Conservation (phyloP, 2,329 filamentous ascomycete genomes). For the Lecanicillium sp. region DNA sequence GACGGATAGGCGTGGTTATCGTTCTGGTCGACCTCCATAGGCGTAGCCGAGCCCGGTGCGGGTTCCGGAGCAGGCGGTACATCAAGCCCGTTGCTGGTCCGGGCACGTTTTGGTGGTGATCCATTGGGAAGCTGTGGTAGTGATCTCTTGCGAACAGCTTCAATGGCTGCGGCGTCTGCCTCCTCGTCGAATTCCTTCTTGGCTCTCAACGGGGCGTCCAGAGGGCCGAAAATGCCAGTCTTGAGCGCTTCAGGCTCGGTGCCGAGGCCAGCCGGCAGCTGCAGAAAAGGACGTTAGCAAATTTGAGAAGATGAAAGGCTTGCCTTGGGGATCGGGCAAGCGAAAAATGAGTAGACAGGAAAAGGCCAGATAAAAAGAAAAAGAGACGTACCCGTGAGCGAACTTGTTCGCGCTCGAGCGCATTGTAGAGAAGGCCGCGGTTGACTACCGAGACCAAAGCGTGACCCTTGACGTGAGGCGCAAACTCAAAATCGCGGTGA, state of each 20-base stretch:
- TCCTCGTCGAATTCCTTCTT: conserved; percentile 31
- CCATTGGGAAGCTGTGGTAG: conserved; percentile 42
- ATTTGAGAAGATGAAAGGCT: neutral
- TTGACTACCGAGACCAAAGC: conserved; percentile 56
- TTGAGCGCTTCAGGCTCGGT: conserved; percentile 37
- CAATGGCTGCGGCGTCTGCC: conserved; percentile 27
- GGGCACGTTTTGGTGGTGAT: conserved; percentile 49
- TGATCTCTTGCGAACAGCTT: conserved; percentile 41
- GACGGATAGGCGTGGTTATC: conserved; percentile 58
- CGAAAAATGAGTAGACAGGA: too few relatives aligned
- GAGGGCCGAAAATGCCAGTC: conserved; percentile 49
- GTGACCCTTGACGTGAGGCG: conserved; percentile 56
- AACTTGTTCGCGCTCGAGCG: conserved; percentile 47
- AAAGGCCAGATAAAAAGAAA: conserved; percentile 6
- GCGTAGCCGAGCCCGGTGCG: conserved; percentile 33
- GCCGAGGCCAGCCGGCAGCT: conserved; percentile 40
- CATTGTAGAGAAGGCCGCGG: conserved; percentile 53
- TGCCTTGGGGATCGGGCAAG: neutral
- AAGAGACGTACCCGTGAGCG: conserved; percentile 36
- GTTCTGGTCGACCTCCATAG: conserved; percentile 52
- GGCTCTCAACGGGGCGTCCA: conserved; percentile 36
- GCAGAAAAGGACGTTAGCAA: conserved; percentile 14
- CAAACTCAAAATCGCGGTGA: conserved; percentile 55
- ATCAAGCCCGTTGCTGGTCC: conserved; percentile 55
- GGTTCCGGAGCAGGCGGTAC: conserved; percentile 37